Base-by-base conservation (phyloP, 768 basidiomycete genomes). In the Amanita molliuscula region DNA sequence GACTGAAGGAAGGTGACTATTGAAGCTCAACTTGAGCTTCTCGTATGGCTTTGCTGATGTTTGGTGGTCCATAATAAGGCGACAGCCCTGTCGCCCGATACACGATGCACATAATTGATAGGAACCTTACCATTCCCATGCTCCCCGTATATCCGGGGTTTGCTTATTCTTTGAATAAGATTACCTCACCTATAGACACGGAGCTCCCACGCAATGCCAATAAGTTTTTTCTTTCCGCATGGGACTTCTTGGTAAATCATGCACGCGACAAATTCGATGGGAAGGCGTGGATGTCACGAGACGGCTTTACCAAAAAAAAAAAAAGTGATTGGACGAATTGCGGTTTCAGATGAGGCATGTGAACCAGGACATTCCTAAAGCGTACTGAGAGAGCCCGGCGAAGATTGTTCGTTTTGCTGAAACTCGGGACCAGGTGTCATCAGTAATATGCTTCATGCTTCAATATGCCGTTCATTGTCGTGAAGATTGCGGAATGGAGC, bases 1-100 rank as follows among this genome's bases (percentile, higher is more conserved):
- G 25, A 46, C 34, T 37, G 35, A 38, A 40, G 26, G 33, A 29
- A 44, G 26, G 33, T 8, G 10, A 4, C 5, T 23, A 6, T 16
- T n/a, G 38, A 15, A 11, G 11, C 26, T 23, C 11, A 49, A 10
- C 4, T 31, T 20, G 38, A 23, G 36, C 16, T 18, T 25, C n/a
- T 49, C 29, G 20, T 41, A 9, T 25, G 36, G 48, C 37, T 49
- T 49, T 49, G 48, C 28, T 15, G 26, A 16, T 49, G 29, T 42
- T 49, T 49, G 47, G 21, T 3, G n/a, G 25, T 20, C n/a, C 7
- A 15, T 35, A 48, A 35, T 15, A 38, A n/a, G 10, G 15, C 26
- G 18, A 7, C 6, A 18, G 35, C 23, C 37, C 28, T 48, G 23
- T 26, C 34, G 37, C 34, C 20, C 25, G 15, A 47, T 29, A 38